These are phyloP conservation scores for Coprinopsis cinerea DNA, from an alignment of 768 basidiomycete genomes.

Conservation along the genomic window DNA sequence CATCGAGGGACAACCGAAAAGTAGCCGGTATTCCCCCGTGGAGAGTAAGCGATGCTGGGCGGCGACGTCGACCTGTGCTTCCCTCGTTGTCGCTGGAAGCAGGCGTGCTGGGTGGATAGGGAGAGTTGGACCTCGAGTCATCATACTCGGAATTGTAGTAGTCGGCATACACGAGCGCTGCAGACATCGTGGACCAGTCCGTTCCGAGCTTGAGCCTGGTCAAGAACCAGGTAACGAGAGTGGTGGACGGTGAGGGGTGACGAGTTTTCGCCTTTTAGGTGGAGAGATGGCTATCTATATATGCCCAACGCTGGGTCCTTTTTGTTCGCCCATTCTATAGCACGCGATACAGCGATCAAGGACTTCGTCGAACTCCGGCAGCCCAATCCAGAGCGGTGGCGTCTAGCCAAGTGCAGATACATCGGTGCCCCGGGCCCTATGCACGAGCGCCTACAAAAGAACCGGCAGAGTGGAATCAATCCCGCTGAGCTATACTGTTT, in stretches of 20 bases:
- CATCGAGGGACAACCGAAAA: constrained; percentile 31
- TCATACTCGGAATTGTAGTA: constrained; percentile 1
- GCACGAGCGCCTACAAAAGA: too few species aligned
- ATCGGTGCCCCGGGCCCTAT: not conserved
- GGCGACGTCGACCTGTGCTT: not conserved
- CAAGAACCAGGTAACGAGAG: not conserved
- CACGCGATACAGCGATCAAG: not conserved
- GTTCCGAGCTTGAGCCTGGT: not conserved
- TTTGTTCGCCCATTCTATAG: not conserved
- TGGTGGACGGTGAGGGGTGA: too few species aligned
- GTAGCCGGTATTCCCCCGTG: not conserved
- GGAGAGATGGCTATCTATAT: not conserved
- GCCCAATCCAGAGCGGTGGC: not conserved
- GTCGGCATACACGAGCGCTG: not conserved
- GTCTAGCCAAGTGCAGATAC: not conserved
- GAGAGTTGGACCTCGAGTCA: not conserved
- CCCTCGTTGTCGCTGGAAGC: not conserved
- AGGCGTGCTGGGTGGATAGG: not conserved
- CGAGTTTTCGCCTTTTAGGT: not conserved
- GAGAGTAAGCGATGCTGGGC: not conserved
- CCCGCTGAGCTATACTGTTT: too few species aligned
- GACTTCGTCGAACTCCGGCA: not conserved
- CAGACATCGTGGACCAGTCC: not conserved
- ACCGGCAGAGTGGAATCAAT: too few species aligned
- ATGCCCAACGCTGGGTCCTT: not conserved